Evolutionary conservation across 108 stramenopile genomes (phyloP), one percentile per base, ranked within the genome.

Genomic region (Ochromonas danica): DNA sequence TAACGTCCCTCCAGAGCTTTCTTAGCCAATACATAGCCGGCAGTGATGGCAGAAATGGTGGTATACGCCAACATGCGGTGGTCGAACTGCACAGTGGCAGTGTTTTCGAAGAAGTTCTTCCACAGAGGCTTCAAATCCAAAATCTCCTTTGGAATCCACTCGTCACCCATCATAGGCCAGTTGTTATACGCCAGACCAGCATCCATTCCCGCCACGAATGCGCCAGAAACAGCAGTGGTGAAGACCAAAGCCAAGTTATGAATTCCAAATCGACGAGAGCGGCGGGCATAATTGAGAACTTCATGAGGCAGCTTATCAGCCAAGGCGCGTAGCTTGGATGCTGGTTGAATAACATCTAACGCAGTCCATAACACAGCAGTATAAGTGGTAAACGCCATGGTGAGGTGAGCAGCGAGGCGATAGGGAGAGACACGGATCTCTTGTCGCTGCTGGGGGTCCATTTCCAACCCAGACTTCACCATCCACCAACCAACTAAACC

Each of bases 401-500:
- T 83, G 74, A 99, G 85, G 85, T 99, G 99, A 0, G 97, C 80
- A 17, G 99, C 93, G 61, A 99, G 87, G 3, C 99, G 86, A 82
- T 96, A 89, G 0, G 99, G 99, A 75, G 86, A 88, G 14, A 99
- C 99, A 35, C 99, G 92, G 79, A 98, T 96, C 82, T 97, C 94
- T 62, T 87, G 82, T 60, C 84, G 79, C 75, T 96, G 93, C 17
- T 90, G 82, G 40, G 94, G 91, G 82, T 96, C 94, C 67, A 95
- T 90, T 39, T 95, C 94, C 38, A 99, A 83, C 22, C 99, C 99
- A 30, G 90, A 91, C 88, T 94, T 93, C 57, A 99, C 99, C 99
- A 99, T 99, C 99, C 99, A 99, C 99, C 99, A 99, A 30, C 99
- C 99, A 25, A 99, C 94, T 61, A 97, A 81, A 0, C 99, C 99